These are phyloP conservation scores for Dentiscutata heterogama DNA, from an alignment of 371 early-diverging fungal genomes.

Conservation along the genomic window DNA sequence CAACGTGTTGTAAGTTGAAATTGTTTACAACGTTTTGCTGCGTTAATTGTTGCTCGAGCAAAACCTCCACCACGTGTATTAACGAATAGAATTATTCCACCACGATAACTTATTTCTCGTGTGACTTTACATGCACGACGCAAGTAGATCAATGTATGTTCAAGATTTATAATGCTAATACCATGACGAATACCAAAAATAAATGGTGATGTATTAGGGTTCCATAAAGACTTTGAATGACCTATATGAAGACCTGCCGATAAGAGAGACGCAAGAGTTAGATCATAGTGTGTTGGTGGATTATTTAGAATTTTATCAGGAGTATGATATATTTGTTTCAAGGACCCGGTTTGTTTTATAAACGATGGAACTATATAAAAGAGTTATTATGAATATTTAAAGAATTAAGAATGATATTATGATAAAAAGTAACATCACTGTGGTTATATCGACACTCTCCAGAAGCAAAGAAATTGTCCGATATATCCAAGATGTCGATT, in stretches of 20 bases:
- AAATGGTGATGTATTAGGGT: slow-evolving; percentile 85
- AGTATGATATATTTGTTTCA: background rate
- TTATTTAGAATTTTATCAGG: slow-evolving; percentile 20
- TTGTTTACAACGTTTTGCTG: slow-evolving; percentile 81
- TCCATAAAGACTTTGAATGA: slow-evolving; percentile 82
- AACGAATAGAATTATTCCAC: slow-evolving; percentile 92
- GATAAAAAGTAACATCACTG: background rate
- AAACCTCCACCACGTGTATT: slow-evolving; percentile 80
- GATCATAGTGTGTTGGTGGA: slow-evolving; percentile 58
- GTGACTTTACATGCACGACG: slow-evolving; percentile 86
- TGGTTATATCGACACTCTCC: too few species aligned
- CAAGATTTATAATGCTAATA: slow-evolving; percentile 94
- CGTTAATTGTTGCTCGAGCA: slow-evolving; percentile 78
- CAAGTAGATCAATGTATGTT: slow-evolving; percentile 90
- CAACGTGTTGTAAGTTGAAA: slow-evolving; percentile 87
- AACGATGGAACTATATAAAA: slow-evolving; percentile 1
- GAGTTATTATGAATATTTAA: background rate
- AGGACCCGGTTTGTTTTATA: slow-evolving; percentile 18
- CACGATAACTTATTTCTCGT: slow-evolving; percentile 77
- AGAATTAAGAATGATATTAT: background rate
- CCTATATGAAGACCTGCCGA: slow-evolving; percentile 94
- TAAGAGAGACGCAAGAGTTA: slow-evolving; percentile 80
- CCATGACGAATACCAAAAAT: slow-evolving; percentile 94
- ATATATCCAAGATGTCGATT: too few species aligned
- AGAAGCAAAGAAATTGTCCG: too few species aligned